phyloP scores from a whole-genome alignment of 2,329 filamentous ascomycete genomes.

The Alternaria incomplexa region DNA sequence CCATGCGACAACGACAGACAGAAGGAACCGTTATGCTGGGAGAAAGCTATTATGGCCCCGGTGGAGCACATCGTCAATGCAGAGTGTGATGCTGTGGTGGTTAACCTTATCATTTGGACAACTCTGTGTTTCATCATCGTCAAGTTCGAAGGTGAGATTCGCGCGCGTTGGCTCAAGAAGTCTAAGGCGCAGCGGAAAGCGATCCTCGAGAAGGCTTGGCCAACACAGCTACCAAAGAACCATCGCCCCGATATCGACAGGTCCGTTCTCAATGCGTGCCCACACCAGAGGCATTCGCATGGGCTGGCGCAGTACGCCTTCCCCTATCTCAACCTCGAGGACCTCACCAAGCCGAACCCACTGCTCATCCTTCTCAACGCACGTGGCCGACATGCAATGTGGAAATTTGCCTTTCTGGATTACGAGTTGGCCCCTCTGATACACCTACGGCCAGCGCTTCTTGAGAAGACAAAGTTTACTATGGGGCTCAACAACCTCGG shows the following conservation, averaged over 20 bases:
- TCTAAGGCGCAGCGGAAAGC: neutral
- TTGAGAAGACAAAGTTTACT: neutral
- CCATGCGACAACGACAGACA: slow-evolving; percentile 51
- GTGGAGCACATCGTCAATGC: neutral
- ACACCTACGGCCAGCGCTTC: neutral
- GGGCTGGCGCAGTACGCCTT: slow-evolving; percentile 47
- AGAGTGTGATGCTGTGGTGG: neutral
- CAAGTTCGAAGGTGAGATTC: neutral
- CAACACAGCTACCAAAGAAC: neutral
- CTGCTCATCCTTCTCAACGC: slow-evolving; percentile 61
- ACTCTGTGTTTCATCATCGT: neutral
- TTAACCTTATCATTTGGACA: neutral
- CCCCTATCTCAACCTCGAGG: slow-evolving; percentile 65
- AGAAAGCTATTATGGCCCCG: neutral
- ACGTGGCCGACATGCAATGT: slow-evolving; percentile 56
- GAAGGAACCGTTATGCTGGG: slow-evolving; percentile 29
- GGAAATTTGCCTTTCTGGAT: slow-evolving; percentile 57
- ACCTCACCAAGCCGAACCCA: slow-evolving; percentile 54
- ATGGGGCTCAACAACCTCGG: neutral
- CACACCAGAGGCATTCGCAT: slow-evolving; percentile 25
- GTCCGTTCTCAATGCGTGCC: neutral
- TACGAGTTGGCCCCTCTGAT: slow-evolving; percentile 32
- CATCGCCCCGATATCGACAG: slow-evolving; percentile 61
- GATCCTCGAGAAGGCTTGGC: neutral
- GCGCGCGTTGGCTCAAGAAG: neutral